Evolutionary conservation across 2,329 filamentous ascomycete species (phyloP).

Genomic region (Ceratocystis cacaofunesta): DNA sequence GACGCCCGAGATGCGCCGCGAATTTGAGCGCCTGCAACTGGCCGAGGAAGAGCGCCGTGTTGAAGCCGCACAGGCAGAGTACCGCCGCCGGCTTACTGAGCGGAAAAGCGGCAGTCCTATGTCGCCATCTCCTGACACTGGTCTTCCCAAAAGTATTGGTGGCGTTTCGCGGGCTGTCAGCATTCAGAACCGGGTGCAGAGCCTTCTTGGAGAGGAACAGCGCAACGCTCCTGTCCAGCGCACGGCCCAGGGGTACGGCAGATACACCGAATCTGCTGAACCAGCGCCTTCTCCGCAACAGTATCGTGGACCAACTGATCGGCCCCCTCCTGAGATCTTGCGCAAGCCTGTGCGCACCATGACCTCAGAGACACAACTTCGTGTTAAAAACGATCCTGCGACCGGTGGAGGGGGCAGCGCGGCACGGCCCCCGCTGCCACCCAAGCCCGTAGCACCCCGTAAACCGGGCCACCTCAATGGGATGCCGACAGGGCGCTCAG

Average conservation of each 20-base stretch:
- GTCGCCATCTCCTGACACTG: slow-evolving; percentile 24
- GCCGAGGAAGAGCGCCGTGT: slow-evolving; percentile 84
- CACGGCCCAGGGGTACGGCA: slow-evolving; percentile 81
- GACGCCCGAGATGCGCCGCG: slow-evolving; percentile 75
- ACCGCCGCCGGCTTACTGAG: slow-evolving; percentile 58
- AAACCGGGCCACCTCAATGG: slow-evolving; percentile 49
- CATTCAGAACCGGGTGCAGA: slow-evolving; percentile 85
- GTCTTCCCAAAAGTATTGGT: slow-evolving; percentile 40
- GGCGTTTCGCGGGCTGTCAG: slow-evolving; percentile 54
- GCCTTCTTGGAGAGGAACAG: slow-evolving; percentile 63
- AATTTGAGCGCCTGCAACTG: slow-evolving; percentile 68
- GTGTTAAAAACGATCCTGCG: slow-evolving; percentile 19
- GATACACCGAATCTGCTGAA: slow-evolving; percentile 48
- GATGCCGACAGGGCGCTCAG: slow-evolving; percentile 32
- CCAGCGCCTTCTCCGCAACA: neutral
- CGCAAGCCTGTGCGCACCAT: slow-evolving; percentile 13
- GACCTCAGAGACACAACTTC: slow-evolving; percentile 14
- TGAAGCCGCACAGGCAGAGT: slow-evolving; percentile 75
- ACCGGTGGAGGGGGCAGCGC: slow-evolving; percentile 13
- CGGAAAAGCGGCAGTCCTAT: slow-evolving; percentile 27
- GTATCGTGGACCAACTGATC: neutral
- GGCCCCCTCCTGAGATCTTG: slow-evolving; percentile 2
- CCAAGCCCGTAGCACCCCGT: slow-evolving; percentile 40
- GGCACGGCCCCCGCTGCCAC: slow-evolving; percentile 3
- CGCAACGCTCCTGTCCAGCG: slow-evolving; percentile 41